These are phyloP conservation scores for Termitomyces heimii DNA, from an alignment of 768 basidiomycete genomes.

Conservation along the genomic window DNA sequence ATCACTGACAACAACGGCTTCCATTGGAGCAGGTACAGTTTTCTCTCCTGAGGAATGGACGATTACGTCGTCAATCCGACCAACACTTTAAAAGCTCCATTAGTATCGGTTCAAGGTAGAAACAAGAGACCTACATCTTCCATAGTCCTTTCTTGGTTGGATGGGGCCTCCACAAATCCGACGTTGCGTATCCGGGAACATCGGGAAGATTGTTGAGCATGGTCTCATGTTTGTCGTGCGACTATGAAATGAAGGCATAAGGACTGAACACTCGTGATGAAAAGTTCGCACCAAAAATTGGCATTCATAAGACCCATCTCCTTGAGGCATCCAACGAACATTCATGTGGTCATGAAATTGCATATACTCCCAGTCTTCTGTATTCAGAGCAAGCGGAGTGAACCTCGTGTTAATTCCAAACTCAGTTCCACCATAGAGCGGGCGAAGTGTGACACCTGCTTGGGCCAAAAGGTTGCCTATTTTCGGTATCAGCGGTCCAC, in stretches of 20 bases:
- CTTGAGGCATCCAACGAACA: conserved; percentile 24
- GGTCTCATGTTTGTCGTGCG: background rate
- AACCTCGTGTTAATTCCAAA: conserved; percentile 9
- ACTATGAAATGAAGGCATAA: background rate
- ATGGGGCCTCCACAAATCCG: conserved; percentile 37
- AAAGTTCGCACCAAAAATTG: conserved; percentile 26
- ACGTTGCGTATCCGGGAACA: conserved; percentile 34
- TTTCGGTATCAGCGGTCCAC: conserved; percentile 9
- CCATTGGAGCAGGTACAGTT: background rate
- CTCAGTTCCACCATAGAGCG: conserved; percentile 12
- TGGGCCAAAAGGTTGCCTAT: conserved; percentile 6
- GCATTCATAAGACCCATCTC: conserved; percentile 25
- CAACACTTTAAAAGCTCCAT: conserved; percentile 4
- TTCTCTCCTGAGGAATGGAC: background rate
- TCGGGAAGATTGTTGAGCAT: conserved; percentile 27
- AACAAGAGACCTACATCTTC: background rate
- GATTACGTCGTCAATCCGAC: background rate
- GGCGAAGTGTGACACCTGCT: conserved; percentile 8
- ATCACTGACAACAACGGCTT: background rate
- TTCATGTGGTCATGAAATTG: conserved; percentile 8
- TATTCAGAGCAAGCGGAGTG: conserved; percentile 8
- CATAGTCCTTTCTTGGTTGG: conserved; percentile 18
- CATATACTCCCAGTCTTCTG: conserved; percentile 17
- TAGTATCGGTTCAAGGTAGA: too few species aligned
- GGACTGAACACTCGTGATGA: background rate